Evolutionary conservation across 805 yeast species (phyloP).

Genomic region (Trichomonascus vanleenenianus): DNA sequence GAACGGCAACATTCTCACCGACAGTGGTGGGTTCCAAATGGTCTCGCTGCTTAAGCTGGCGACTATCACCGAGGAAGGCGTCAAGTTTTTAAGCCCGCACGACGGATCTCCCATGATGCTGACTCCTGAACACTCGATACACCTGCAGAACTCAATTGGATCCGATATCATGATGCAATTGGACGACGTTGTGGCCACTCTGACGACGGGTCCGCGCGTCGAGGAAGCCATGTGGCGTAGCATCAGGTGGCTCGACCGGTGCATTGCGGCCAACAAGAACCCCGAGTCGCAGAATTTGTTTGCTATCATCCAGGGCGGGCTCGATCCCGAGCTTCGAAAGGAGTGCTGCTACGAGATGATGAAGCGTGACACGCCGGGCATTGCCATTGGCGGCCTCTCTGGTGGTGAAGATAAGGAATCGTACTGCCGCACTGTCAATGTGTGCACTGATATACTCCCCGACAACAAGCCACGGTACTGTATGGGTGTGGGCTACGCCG

Average conservation of each 20-base stretch:
- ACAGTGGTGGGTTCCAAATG: conserved; percentile 41
- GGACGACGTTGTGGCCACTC: conserved; percentile 38
- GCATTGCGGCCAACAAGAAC: conserved; percentile 36
- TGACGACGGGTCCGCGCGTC: conserved; percentile 37
- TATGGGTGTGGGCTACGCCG: conserved; percentile 43
- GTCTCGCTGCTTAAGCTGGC: conserved; percentile 38
- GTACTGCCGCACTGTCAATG: conserved; percentile 34
- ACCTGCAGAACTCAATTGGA: conserved; percentile 37
- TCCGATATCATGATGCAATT: conserved; percentile 42
- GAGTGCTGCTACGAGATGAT: conserved; percentile 37
- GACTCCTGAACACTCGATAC: conserved; percentile 41
- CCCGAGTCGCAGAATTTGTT: conserved; percentile 37
- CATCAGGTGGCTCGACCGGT: conserved; percentile 38
- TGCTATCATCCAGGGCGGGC: conserved; percentile 40
- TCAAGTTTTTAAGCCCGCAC: conserved; percentile 37
- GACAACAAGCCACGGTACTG: conserved; percentile 36
- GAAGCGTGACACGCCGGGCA: conserved; percentile 38
- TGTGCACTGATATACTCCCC: conserved; percentile 36
- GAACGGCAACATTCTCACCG: conserved; percentile 37
- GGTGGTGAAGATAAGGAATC: conserved; percentile 38
- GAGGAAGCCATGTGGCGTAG: conserved; percentile 40
- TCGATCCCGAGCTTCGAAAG: conserved; percentile 32
- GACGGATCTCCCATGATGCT: conserved; percentile 39
- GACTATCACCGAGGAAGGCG: conserved; percentile 40
- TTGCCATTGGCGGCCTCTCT: conserved; percentile 40